A percentile compares a stretch with the other conserved stretches of the same genome.
Conservation (phyloP, 257 asterid species). For the Nicotiana tabacum region DNA sequence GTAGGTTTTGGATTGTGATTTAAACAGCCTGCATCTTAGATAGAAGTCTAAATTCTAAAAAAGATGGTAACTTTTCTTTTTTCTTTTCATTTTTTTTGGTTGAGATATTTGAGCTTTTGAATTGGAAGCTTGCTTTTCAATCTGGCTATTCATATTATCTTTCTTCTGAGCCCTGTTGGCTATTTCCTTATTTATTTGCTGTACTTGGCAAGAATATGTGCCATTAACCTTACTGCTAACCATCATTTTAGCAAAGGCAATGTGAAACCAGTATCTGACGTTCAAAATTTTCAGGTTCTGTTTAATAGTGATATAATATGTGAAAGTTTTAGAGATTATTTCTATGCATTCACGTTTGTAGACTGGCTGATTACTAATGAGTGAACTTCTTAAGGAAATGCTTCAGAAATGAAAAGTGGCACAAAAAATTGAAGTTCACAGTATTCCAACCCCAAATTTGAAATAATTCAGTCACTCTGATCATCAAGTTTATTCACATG, state of each 20-base stretch:
- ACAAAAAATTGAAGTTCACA: too few relatives aligned
- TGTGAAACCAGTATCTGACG: background rate
- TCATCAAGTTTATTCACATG: background rate
- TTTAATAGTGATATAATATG: too few relatives aligned
- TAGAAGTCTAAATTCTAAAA: background rate
- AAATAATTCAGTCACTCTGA: background rate
- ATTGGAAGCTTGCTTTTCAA: background rate
- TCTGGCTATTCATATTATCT: background rate
- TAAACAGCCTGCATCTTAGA: background rate
- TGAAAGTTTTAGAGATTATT: too few relatives aligned
- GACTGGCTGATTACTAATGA: too few relatives aligned
- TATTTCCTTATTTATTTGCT: too few relatives aligned
- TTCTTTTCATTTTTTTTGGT: background rate
- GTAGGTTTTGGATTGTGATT: conserved; percentile 7
- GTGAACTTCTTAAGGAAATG: background rate
- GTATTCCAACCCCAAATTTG: background rate
- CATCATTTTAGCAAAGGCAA: too few relatives aligned
- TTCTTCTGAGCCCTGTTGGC: background rate
- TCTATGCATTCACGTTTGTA: too few relatives aligned
- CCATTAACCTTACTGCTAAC: too few relatives aligned
- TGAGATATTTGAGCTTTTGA: background rate
- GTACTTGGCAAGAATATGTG: background rate
- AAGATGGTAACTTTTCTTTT: background rate
- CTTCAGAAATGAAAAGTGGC: background rate
- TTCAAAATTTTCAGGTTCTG: too few relatives aligned